phyloP scores from a whole-genome alignment of 305 asterid species.

The Solanum chacoense region DNA sequence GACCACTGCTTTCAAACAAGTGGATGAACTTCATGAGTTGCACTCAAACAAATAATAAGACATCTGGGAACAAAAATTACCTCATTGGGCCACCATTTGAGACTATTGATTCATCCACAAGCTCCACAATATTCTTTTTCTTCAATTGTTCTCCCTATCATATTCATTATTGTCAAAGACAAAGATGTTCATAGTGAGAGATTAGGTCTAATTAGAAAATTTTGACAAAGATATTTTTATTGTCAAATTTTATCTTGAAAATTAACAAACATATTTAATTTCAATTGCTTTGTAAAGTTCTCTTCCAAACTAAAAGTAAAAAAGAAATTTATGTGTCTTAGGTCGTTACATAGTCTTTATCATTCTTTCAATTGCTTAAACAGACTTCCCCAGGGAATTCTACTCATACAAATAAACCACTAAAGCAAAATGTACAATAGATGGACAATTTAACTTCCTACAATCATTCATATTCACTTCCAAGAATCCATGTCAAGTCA shows the following conservation, averaged over 20 bases:
- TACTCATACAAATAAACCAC: not conserved
- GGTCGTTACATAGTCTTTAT: not conserved
- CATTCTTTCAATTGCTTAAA: not conserved
- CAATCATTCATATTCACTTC: not conserved
- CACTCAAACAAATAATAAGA: not conserved
- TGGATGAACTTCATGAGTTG: not conserved
- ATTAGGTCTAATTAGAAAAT: not conserved
- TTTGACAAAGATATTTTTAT: not conserved
- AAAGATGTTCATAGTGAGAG: not conserved
- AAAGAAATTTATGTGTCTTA: not conserved
- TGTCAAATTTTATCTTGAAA: not conserved
- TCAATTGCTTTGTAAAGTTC: not conserved
- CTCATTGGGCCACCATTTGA: slow-evolving; percentile 22
- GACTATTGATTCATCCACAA: slow-evolving; percentile 40
- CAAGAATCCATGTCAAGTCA: not conserved
- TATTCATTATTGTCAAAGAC: not conserved
- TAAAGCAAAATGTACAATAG: not conserved
- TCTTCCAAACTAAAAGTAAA: not conserved
- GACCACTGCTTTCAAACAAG: slow-evolving; percentile 38
- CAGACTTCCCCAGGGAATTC: not conserved
- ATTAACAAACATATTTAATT: not conserved
- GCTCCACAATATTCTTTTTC: slow-evolving; percentile 32
- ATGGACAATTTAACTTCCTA: not conserved
- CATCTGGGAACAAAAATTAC: slow-evolving; percentile 18
- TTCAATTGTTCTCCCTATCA: slow-evolving; percentile 74